These are phyloP conservation scores for Orbilia brochopaga DNA, from an alignment of 2,329 filamentous ascomycete species.

Conservation along the genomic window DNA sequence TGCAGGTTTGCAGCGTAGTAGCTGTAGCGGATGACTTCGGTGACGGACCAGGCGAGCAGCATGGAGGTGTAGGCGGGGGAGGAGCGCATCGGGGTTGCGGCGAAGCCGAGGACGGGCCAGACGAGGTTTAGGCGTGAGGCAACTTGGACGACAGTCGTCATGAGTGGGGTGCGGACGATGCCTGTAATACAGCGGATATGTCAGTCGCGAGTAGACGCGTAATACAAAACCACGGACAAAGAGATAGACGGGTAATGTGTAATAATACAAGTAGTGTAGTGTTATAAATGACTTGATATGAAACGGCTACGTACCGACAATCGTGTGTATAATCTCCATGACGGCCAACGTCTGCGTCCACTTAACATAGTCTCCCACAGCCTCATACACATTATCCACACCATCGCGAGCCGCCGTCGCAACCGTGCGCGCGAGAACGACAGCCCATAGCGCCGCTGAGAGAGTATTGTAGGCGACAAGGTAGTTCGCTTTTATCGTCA, in stretches of 20 bases:
- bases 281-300: slow-evolving; percentile 3
- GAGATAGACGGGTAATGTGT: slow-evolving; percentile 11
- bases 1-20: slow-evolving; percentile 81
- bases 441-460: slow-evolving; percentile 77
- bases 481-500: slow-evolving; percentile 63
- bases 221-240: too few relatives aligned
- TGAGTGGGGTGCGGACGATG: slow-evolving; percentile 80
- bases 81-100: slow-evolving; percentile 68
- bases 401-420: slow-evolving; percentile 64
- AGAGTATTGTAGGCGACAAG: slow-evolving; percentile 83
- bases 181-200: slow-evolving; percentile 61
- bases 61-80: slow-evolving; percentile 73
- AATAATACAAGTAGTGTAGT: slow-evolving; percentile 5
- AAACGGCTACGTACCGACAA: slow-evolving; percentile 66
- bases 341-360: slow-evolving; percentile 83
- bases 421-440: slow-evolving; percentile 73
- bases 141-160: slow-evolving; percentile 90
- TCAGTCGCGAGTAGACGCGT: neutral
- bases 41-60: slow-evolving; percentile 85
- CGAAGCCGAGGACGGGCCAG: slow-evolving; percentile 79
- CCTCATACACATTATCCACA: slow-evolving; percentile 67
- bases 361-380: slow-evolving; percentile 71
- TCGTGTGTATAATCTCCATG: slow-evolving; percentile 82
- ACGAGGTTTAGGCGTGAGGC: slow-evolving; percentile 84
- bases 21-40: slow-evolving; percentile 89